Conservation (phyloP, 108 stramenopile genomes). For the Skeletonema tropicum region DNA sequence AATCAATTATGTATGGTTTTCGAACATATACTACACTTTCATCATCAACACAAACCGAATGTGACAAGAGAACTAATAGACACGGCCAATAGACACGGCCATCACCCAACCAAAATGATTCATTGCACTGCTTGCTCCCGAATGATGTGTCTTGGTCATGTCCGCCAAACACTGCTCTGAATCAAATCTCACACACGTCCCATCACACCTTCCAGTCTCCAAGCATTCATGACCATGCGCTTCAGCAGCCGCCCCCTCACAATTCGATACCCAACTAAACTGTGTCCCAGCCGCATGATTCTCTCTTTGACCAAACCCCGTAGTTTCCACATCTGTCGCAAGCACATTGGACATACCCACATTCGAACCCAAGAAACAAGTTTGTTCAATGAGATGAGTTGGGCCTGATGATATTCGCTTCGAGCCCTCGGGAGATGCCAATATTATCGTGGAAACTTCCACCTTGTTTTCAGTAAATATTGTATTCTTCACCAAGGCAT, state of each 20-base stretch:
- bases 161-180: constrained; percentile 27
- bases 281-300: constrained; percentile 38
- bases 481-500: constrained; percentile 36
- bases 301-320: constrained; percentile 35
- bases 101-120: background rate
- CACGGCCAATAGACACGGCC: background rate
- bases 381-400: constrained; percentile 30
- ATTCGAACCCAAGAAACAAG: constrained; percentile 42
- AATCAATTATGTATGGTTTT: too few species aligned
- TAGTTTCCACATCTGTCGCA: constrained; percentile 16
- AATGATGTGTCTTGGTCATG: background rate
- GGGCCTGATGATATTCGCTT: constrained; percentile 7
- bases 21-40: background rate
- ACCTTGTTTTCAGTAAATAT: constrained; percentile 38
- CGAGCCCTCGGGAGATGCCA: constrained; percentile 24
- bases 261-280: constrained; percentile 37
- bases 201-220: constrained; percentile 27
- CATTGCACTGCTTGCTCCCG: background rate
- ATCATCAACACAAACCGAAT: background rate
- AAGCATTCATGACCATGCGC: constrained; percentile 38
- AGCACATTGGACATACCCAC: constrained; percentile 48
- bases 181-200: constrained; percentile 35
- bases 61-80: background rate
- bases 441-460: constrained; percentile 31
- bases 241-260: constrained; percentile 40